Evolutionary conservation across 1,284 basidiomycete genomes (phyloP).

Genomic region (Lignosus rhinocerotis): DNA sequence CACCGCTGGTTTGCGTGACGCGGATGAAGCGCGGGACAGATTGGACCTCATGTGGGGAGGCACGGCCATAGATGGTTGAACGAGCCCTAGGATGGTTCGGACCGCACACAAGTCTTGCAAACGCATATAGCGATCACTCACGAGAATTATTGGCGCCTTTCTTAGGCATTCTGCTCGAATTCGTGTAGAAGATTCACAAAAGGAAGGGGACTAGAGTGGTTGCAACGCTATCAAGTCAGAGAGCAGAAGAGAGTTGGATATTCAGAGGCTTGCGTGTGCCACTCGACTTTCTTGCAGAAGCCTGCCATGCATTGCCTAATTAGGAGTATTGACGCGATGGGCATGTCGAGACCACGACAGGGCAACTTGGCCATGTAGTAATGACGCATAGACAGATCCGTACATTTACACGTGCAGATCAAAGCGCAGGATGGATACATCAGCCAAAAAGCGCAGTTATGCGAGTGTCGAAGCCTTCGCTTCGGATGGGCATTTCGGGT

Average conservation of each 20-base stretch:
- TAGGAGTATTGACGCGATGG: background rate
- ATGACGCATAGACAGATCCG: too few species aligned
- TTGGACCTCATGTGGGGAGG: conserved; percentile 4
- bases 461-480: conserved; percentile 82
- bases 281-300: background rate
- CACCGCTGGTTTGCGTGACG: background rate
- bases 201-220: background rate
- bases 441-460: conserved; percentile 60
- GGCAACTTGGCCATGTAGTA: too few species aligned
- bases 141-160: background rate
- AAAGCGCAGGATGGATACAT: background rate
- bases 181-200: background rate
- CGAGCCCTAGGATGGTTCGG: background rate
- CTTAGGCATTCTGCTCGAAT: conserved; percentile 1
- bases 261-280: background rate
- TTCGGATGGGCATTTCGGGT: conserved; percentile 97
- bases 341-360: background rate
- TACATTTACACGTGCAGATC: background rate
- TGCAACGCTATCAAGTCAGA: too few species aligned
- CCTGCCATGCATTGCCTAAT: background rate
- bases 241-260: background rate
- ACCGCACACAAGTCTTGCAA: background rate
- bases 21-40: background rate
- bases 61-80: background rate
- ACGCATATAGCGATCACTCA: background rate